Percentiles rank a stretch among this genome's conserved stretches.
These are phyloP conservation scores for Aspergillus cejpii DNA, from an alignment of 2,329 filamentous ascomycete species.

Conservation along the genomic window DNA sequence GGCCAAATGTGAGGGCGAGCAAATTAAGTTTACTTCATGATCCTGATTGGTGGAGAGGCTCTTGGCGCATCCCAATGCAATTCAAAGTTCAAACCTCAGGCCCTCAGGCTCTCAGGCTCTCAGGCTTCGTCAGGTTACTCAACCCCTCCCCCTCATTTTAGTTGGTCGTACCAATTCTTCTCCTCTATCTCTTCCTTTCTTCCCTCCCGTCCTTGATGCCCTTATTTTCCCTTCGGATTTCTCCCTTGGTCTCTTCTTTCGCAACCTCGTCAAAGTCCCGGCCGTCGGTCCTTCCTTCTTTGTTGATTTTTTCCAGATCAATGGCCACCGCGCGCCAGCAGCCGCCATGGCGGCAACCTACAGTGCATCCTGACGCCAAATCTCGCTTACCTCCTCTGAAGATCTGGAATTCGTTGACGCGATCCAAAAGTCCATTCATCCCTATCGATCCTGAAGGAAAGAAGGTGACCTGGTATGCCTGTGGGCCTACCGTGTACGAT, in stretches of 20 bases:
- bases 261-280: slow-evolving; percentile 12
- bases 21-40: neutral
- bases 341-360: slow-evolving; percentile 42
- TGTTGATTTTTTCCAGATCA: slow-evolving; percentile 17
- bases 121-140: slow-evolving; percentile 12
- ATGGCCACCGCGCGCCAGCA: slow-evolving; percentile 35
- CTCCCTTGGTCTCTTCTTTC: slow-evolving; percentile 11
- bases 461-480: slow-evolving; percentile 79
- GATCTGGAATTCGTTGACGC: slow-evolving; percentile 74
- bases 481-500: slow-evolving; percentile 80
- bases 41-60: slow-evolving; percentile 4
- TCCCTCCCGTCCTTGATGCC: slow-evolving; percentile 21
- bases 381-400: slow-evolving; percentile 52
- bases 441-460: slow-evolving; percentile 61
- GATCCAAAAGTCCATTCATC: slow-evolving; percentile 65
- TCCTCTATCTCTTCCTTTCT: slow-evolving; percentile 14
- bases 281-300: slow-evolving; percentile 8
- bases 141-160: slow-evolving; percentile 7
- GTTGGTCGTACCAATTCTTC: neutral
- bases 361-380: slow-evolving; percentile 26
- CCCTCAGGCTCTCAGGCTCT: slow-evolving; percentile 1
- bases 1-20: slow-evolving; percentile 6
- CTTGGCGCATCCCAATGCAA: neutral
- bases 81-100: slow-evolving; percentile 5
- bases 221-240: slow-evolving; percentile 15